Conservation (phyloP, 108 stramenopile species). For the Schizochytrium sp. region DNA sequence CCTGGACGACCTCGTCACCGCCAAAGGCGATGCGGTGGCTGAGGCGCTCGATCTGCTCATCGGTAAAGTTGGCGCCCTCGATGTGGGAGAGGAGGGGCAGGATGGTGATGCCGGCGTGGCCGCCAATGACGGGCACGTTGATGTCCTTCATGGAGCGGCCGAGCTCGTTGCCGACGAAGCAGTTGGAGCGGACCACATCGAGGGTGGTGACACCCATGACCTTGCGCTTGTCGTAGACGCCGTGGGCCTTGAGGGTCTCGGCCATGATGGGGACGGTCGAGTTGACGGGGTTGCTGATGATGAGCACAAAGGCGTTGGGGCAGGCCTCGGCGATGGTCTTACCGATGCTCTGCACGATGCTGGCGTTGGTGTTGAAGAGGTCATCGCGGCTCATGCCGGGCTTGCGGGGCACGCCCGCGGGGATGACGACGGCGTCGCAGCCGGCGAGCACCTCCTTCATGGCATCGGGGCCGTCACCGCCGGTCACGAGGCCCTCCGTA, state of each 20-base stretch:
- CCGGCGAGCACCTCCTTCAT: conserved; percentile 56
- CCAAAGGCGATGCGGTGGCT: conserved; percentile 93
- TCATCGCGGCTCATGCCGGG: conserved; percentile 92
- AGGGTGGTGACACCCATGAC: conserved; percentile 96
- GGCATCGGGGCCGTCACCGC: conserved; percentile 41
- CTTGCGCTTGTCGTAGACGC: conserved; percentile 86
- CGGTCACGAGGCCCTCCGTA: conserved; percentile 33
- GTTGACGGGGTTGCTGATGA: conserved; percentile 99
- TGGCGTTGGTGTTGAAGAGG: conserved; percentile 84
- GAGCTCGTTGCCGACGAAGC: conserved; percentile 83
- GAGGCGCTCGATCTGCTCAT: conserved; percentile 74
- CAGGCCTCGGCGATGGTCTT: conserved; percentile 87
- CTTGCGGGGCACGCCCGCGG: conserved; percentile 97
- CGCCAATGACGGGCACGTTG: conserved; percentile 93
- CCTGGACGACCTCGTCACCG: conserved; percentile 98
- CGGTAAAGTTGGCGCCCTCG: conserved; percentile 67
- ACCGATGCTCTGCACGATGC: conserved; percentile 85
- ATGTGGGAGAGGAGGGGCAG: conserved; percentile 91
- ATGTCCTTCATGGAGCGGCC: conserved; percentile 70
- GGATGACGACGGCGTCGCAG: conserved; percentile 90
- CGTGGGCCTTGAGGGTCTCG: conserved; percentile 84
- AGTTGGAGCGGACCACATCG: conserved; percentile 96
- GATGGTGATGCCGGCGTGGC: conserved; percentile 99
- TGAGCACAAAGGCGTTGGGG: conserved; percentile 87
- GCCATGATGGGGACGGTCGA: conserved; percentile 98